These are phyloP conservation scores for Tetracladium setigerum DNA, from an alignment of 495 filamentous ascomycete genomes.

Conservation along the genomic window DNA sequence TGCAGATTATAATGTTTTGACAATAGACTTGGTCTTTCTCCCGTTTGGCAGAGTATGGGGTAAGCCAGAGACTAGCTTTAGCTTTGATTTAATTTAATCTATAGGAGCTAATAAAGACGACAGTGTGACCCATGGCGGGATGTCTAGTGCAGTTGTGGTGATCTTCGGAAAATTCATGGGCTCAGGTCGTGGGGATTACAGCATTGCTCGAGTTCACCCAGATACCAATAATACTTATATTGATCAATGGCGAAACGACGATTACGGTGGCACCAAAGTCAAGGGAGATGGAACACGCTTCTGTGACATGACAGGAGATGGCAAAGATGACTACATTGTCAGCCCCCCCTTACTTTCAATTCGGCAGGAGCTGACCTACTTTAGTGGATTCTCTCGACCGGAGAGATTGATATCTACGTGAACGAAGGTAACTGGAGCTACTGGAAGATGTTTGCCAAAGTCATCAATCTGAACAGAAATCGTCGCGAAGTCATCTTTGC, in stretches of 20 bases:
- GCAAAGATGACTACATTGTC: constrained; percentile 3
- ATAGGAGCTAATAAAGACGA: too few relatives aligned
- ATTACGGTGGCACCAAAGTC: neutral
- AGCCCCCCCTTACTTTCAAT: too few relatives aligned
- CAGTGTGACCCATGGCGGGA: neutral
- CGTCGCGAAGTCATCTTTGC: neutral
- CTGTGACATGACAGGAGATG: constrained; percentile 7
- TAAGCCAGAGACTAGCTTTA: too few relatives aligned
- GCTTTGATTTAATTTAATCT: too few relatives aligned
- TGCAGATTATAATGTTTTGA: too few relatives aligned
- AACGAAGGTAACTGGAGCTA: neutral
- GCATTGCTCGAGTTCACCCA: too few relatives aligned
- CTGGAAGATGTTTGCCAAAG: neutral
- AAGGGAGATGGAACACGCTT: neutral
- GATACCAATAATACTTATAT: too few relatives aligned
- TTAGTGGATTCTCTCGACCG: neutral
- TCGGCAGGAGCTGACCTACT: too few relatives aligned
- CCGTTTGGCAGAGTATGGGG: too few relatives aligned
- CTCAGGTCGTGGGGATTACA: too few relatives aligned
- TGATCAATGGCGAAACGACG: too few relatives aligned
- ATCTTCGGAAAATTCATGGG: neutral
- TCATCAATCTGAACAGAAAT: neutral
- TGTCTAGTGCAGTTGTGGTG: neutral
- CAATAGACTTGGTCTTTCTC: too few relatives aligned
- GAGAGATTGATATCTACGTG: neutral